These are phyloP conservation scores for Phoenix roebelenii DNA, from an alignment of 176 grass and related monocot species.

Conservation along the genomic window DNA sequence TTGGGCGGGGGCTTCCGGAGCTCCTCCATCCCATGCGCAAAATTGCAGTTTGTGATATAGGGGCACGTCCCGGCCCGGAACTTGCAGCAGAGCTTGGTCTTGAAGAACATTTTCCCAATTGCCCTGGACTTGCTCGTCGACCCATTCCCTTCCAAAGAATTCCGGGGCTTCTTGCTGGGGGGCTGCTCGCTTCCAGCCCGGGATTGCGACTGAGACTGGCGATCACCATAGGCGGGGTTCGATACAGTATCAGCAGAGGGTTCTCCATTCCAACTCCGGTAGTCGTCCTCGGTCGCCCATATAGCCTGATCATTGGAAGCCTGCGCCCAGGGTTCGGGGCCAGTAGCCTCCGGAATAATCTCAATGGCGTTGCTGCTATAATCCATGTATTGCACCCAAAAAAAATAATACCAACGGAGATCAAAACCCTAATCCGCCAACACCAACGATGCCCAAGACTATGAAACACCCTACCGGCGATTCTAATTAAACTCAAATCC, in stretches of 20 bases:
- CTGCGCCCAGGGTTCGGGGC: conserved; percentile 43
- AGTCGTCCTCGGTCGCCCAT: conserved; percentile 96
- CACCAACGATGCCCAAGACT: too few relatives aligned
- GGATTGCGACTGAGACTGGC: conserved; percentile 35
- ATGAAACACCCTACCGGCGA: too few relatives aligned
- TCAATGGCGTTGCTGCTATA: conserved; percentile 65
- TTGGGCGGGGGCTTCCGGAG: conserved; percentile 95
- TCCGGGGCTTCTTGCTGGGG: conserved; percentile 54
- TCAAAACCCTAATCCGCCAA: too few relatives aligned
- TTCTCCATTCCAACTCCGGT: conserved; percentile 57
- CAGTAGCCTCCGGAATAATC: conserved; percentile 60
- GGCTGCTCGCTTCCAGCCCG: conserved; percentile 81
- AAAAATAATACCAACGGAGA: too few relatives aligned
- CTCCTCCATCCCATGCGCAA: conserved; percentile 97
- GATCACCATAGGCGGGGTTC: conserved; percentile 30
- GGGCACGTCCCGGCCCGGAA: conserved; percentile 86
- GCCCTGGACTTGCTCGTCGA: conserved; percentile 59
- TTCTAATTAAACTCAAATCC: too few relatives aligned
- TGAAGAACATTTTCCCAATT: conserved; percentile 99
- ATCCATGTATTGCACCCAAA: conserved; percentile 27
- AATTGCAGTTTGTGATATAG: conserved; percentile 93
- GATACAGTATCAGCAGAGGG: conserved; percentile 17
- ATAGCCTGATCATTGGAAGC: conserved; percentile 35
- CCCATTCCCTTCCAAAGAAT: conserved; percentile 16
- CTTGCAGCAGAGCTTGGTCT: conserved; percentile 98